Conservation (phyloP, 495 filamentous ascomycete genomes). For the Aspergillus baeticus region DNA sequence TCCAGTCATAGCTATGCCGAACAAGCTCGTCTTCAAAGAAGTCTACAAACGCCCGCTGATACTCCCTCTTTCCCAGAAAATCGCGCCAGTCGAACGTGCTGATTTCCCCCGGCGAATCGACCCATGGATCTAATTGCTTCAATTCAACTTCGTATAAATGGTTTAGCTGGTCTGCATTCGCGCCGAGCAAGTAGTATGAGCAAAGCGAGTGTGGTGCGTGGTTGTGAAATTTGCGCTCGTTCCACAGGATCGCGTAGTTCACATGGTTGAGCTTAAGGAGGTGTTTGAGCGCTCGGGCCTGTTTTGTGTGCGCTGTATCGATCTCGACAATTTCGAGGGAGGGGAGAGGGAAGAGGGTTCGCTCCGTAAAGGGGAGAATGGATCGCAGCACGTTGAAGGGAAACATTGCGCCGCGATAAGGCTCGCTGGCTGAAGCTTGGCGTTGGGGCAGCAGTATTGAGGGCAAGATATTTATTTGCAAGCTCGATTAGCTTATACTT, state of each 20-base stretch:
- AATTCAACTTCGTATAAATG: conserved; percentile 76
- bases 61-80: conserved; percentile 69
- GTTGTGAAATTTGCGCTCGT: conserved; percentile 79
- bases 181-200: conserved; percentile 83
- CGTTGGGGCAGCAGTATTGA: background rate
- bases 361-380: conserved; percentile 20
- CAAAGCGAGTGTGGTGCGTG: conserved; percentile 82
- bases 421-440: conserved; percentile 4
- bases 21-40: conserved; percentile 89
- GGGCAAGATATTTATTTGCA: background rate
- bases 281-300: conserved; percentile 82
- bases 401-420: conserved; percentile 24
- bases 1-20: conserved; percentile 79
- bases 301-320: conserved; percentile 75
- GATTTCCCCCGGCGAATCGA: conserved; percentile 80
- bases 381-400: conserved; percentile 20
- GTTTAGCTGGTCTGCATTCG: conserved; percentile 65
- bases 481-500: background rate
- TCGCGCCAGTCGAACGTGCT: conserved; percentile 80
- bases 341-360: conserved; percentile 58
- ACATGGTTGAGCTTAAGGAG: conserved; percentile 87
- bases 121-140: conserved; percentile 75
- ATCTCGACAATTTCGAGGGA: conserved; percentile 72
- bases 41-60: conserved; percentile 87
- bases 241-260: conserved; percentile 79